phyloP scores from a whole-genome alignment of 2,329 filamentous ascomycete genomes.

The Colletotrichum lindemuthianum region DNA sequence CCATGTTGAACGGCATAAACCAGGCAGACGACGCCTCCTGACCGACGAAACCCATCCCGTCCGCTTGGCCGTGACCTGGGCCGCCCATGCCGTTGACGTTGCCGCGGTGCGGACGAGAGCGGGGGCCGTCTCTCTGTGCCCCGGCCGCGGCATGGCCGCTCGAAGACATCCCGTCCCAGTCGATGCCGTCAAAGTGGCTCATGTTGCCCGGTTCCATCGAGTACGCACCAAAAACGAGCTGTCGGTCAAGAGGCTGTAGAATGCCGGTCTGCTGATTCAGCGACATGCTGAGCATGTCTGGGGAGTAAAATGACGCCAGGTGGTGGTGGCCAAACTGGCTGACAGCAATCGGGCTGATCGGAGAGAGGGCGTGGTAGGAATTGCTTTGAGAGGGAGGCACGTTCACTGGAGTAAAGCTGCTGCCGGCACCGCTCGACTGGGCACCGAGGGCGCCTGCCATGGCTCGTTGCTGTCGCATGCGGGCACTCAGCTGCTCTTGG shows the following conservation, averaged over 20 bases:
- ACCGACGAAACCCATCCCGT: constrained; percentile 37
- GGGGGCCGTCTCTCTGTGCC: constrained; percentile 35
- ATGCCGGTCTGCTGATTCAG: constrained; percentile 62
- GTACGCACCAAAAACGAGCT: constrained; percentile 81
- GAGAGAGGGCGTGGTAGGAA: constrained; percentile 60
- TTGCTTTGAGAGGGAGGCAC: constrained; percentile 53
- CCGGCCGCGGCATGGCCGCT: constrained; percentile 42
- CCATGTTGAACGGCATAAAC: constrained; percentile 94
- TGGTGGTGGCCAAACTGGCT: constrained; percentile 50
- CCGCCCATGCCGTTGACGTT: constrained; percentile 45
- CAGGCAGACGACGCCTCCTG: constrained; percentile 74
- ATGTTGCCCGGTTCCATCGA: constrained; percentile 59
- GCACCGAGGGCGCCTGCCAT: constrained; percentile 53
- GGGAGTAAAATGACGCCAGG: constrained; percentile 56
- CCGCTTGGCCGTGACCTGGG: constrained; percentile 40
- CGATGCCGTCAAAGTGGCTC: constrained; percentile 51
- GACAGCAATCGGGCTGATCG: constrained; percentile 61
- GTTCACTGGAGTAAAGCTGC: constrained; percentile 52
- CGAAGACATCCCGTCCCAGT: constrained; percentile 55
- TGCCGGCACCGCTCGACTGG: constrained; percentile 52
- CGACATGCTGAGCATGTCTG: constrained; percentile 63
- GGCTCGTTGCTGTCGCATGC: constrained; percentile 52
- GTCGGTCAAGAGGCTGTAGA: constrained; percentile 77
- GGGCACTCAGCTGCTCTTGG: constrained; percentile 48
- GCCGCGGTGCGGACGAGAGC: constrained; percentile 36